Conservation (phyloP, 192 early-diverging fungal species). For the Entrophospora sp. region DNA sequence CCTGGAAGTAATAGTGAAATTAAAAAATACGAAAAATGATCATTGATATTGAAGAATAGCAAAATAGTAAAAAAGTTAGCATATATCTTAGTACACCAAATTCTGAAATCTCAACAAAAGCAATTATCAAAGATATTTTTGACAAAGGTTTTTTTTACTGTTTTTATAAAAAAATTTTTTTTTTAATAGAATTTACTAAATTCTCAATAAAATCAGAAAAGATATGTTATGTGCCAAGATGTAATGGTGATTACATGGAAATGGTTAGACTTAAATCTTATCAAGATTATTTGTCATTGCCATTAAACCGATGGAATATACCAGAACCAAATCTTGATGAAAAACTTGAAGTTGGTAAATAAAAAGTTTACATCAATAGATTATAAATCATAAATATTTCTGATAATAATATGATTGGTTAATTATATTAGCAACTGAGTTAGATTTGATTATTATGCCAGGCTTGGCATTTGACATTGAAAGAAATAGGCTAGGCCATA, state of each 20-base stretch:
- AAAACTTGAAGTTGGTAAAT: conserved; percentile 44
- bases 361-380: background rate
- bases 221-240: conserved; percentile 46
- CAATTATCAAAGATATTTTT: conserved; percentile 39
- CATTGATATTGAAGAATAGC: no score
- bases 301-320: conserved; percentile 59
- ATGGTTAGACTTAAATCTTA: conserved; percentile 57
- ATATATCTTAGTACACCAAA: conserved; percentile 46
- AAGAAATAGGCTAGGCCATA: conserved; percentile 15
- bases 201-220: no score
- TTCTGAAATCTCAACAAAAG: conserved; percentile 39
- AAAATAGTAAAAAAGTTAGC: conserved; percentile 36
- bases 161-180: background rate
- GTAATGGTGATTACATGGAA: conserved; percentile 42
- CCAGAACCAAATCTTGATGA: conserved; percentile 51
- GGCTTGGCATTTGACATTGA: conserved; percentile 15
- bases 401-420: background rate
- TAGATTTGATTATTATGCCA: conserved; percentile 21
- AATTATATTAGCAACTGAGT: conserved; percentile 5
- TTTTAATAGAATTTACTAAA: no score
- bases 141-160: conserved; percentile 23
- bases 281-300: conserved; percentile 50
- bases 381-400: background rate
- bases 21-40: no score
- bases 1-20: no score